Evolutionary conservation across 495 filamentous ascomycete genomes (phyloP).

Genomic region (Lepidopterella palustris): DNA sequence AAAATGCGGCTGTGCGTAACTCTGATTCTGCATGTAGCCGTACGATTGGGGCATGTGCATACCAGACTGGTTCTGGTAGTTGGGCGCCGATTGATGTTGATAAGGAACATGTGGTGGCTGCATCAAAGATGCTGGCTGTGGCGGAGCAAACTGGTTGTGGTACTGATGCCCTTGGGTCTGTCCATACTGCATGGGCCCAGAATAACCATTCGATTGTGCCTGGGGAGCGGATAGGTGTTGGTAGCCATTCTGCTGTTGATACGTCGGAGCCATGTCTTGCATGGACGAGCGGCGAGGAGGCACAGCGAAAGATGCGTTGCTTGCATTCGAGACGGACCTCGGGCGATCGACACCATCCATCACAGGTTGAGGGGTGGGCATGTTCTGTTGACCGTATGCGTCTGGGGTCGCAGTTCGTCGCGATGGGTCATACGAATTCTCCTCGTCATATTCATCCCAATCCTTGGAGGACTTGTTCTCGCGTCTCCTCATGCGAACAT

Average conservation of each 20-base stretch:
- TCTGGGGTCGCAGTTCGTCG: constrained; percentile 56
- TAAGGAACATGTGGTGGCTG: constrained; percentile 34
- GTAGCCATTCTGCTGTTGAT: constrained; percentile 29
- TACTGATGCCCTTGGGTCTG: constrained; percentile 26
- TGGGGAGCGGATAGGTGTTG: constrained; percentile 38
- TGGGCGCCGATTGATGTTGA: constrained; percentile 23
- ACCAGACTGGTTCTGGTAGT: constrained; percentile 24
- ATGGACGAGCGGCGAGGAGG: constrained; percentile 41
- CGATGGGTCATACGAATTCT: constrained; percentile 50
- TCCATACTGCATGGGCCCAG: constrained; percentile 33
- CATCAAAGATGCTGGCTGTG: constrained; percentile 28
- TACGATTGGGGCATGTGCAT: constrained; percentile 30
- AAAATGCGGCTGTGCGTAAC: constrained; percentile 31
- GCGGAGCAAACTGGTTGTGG: constrained; percentile 27
- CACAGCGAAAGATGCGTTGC: constrained; percentile 38
- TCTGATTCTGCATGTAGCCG: constrained; percentile 27
- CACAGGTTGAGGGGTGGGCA: constrained; percentile 36
- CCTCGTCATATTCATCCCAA: constrained; percentile 59
- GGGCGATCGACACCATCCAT: constrained; percentile 48
- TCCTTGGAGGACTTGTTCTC: constrained; percentile 58
- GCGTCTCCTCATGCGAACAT: constrained; percentile 92
- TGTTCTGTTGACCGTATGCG: constrained; percentile 46
- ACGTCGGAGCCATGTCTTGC: constrained; percentile 37
- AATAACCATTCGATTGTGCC: constrained; percentile 31
- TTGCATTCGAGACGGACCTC: constrained; percentile 69